These are phyloP conservation scores for Botrytis fabae DNA, from an alignment of 2,329 filamentous ascomycete genomes.

Conservation along the genomic window DNA sequence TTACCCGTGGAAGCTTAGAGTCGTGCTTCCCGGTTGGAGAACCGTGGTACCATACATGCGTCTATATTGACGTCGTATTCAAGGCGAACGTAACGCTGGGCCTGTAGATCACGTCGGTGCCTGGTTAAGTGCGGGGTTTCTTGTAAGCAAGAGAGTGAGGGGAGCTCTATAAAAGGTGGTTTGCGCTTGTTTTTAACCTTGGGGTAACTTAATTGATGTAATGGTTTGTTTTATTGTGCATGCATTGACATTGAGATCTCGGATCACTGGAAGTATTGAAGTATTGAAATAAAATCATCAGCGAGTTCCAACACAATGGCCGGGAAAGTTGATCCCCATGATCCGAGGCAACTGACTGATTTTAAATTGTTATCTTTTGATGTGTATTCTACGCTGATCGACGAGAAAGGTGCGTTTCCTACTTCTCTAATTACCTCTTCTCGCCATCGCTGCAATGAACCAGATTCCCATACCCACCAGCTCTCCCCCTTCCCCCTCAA, in stretches of 20 bases:
- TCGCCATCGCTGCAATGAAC: neutral
- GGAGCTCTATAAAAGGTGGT: neutral
- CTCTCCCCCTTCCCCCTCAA: neutral
- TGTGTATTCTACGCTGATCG: constrained; percentile 29
- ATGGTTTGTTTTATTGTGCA: neutral
- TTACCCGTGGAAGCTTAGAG: neutral
- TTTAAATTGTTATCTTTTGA: constrained; percentile 29
- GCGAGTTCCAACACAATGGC: neutral
- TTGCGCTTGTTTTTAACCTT: neutral
- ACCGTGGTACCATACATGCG: neutral
- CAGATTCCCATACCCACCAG: neutral
- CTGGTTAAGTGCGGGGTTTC: neutral
- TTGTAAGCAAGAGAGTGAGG: neutral
- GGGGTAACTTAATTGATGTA: no score
- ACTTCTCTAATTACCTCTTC: neutral
- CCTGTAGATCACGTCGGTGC: neutral
- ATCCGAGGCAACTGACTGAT: constrained; percentile 25
- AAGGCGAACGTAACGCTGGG: neutral
- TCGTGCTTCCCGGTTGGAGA: neutral
- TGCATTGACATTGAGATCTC: neutral
- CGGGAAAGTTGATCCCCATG: constrained; percentile 23
- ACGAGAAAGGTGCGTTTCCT: constrained; percentile 24
- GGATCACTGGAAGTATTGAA: neutral
- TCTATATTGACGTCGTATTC: neutral
- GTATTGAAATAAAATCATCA: neutral